Percentiles rank a stretch among this genome's conserved stretches.
Conservation (phyloP, 2,329 filamentous ascomycete species). For the Aspergillus phoenicis region DNA sequence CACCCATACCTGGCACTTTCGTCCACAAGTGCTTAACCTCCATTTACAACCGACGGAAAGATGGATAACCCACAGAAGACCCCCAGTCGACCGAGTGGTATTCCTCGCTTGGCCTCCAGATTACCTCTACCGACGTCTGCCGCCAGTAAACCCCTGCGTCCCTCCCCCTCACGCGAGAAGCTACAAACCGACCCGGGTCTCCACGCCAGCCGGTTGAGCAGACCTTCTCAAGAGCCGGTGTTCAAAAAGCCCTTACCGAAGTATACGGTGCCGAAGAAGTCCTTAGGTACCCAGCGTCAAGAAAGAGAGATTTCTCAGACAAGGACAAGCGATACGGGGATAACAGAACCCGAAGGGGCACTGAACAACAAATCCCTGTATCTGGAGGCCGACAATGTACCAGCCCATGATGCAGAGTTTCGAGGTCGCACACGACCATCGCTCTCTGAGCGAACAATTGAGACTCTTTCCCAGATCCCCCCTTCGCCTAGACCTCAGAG, state of each 20-base stretch:
- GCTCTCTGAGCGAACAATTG: constrained; percentile 79
- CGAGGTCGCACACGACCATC: constrained; percentile 36
- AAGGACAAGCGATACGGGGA: constrained; percentile 24
- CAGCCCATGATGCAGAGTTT: constrained; percentile 22
- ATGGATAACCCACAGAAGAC: constrained; percentile 41
- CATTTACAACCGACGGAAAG: constrained; percentile 11
- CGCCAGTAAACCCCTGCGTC: constrained; percentile 45
- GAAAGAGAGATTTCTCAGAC: constrained; percentile 26
- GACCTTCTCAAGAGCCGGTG: constrained; percentile 42
- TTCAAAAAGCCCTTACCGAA: constrained; percentile 38
- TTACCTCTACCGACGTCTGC: constrained; percentile 54
- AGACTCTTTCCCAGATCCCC: constrained; percentile 77
- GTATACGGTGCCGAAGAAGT: constrained; percentile 29
- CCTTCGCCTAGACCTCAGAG: constrained; percentile 72
- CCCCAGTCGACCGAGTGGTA: constrained; percentile 37
- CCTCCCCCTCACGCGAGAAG: constrained; percentile 52
- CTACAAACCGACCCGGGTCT: constrained; percentile 46
- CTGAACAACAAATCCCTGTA: constrained; percentile 12
- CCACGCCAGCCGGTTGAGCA: constrained; percentile 39
- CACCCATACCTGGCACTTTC: not conserved
- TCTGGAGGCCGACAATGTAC: constrained; percentile 20
- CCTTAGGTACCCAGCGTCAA: constrained; percentile 18
- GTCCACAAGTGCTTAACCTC: not conserved
- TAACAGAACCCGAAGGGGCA: constrained; percentile 17
- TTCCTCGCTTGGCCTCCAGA: constrained; percentile 56